Conservation (phyloP, 2,329 filamentous ascomycete genomes). For the Scolecobasidium constrictum region DNA sequence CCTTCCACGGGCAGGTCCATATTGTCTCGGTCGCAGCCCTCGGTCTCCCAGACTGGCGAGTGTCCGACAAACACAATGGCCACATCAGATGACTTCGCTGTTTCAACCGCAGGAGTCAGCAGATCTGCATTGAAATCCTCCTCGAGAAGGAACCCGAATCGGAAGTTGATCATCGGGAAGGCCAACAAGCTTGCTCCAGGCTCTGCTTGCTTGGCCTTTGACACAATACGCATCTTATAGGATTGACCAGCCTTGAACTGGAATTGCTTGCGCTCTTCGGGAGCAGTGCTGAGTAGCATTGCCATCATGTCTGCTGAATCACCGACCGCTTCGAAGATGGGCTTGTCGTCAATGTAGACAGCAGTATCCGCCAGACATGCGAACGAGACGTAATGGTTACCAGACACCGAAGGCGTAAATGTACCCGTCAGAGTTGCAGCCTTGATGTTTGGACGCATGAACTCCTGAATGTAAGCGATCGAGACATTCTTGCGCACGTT, state of each 20-base stretch:
- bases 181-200: conserved; percentile 14
- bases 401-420: conserved; percentile 11
- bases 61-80: conserved; percentile 66
- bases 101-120: conserved; percentile 54
- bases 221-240: conserved; percentile 50
- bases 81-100: conserved; percentile 56
- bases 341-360: conserved; percentile 26
- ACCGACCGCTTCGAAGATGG: conserved; percentile 26
- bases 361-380: conserved; percentile 12
- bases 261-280: conserved; percentile 52
- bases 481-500: neutral
- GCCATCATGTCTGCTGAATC: conserved; percentile 47
- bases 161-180: conserved; percentile 39
- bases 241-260: conserved; percentile 49
- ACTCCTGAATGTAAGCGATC: conserved; percentile 9
- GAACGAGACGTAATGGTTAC: conserved; percentile 13
- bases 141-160: conserved; percentile 62
- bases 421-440: conserved; percentile 10
- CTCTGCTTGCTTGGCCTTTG: conserved; percentile 39
- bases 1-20: conserved; percentile 48
- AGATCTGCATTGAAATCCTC: conserved; percentile 57
- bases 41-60: conserved; percentile 50
- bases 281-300: conserved; percentile 59
- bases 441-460: conserved; percentile 10
- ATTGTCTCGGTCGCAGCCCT: conserved; percentile 67